These are phyloP conservation scores for Coemansia sp. DNA, from an alignment of 192 early-diverging fungal genomes.

Conservation along the genomic window DNA sequence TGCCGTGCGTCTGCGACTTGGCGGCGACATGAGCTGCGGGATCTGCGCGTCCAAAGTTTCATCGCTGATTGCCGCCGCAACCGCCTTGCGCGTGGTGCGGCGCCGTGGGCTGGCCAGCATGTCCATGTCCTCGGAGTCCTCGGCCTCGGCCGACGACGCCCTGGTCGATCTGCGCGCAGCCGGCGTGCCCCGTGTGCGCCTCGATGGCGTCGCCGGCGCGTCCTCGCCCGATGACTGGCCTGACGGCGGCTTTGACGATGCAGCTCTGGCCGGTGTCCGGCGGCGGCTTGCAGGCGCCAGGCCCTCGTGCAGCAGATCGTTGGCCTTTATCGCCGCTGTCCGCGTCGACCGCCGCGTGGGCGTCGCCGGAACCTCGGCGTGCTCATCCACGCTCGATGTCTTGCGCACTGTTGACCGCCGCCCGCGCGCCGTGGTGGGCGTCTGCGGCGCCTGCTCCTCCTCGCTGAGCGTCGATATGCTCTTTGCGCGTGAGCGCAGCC, in stretches of 20 bases:
- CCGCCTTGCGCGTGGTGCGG: not conserved
- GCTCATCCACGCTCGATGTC: not conserved
- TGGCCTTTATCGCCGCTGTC: constrained; percentile 26
- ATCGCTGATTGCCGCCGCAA: not conserved
- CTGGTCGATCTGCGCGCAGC: not conserved
- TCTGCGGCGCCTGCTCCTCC: constrained; percentile 9
- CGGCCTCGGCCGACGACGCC: not conserved
- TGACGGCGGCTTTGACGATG: not conserved
- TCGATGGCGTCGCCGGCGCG: constrained; percentile 5
- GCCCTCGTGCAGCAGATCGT: constrained; percentile 21
- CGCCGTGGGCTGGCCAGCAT: not conserved
- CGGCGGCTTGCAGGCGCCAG: constrained; percentile 11
- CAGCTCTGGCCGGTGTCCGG: constrained; percentile 4
- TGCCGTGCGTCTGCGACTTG: constrained; percentile 14
- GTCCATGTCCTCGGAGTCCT: not conserved
- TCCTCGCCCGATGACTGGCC: constrained; percentile 15
- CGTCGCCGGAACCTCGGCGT: constrained; percentile 14
- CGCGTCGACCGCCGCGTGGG: constrained; percentile 37
- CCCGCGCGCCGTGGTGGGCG: constrained; percentile 17
- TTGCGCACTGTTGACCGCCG: constrained; percentile 14
- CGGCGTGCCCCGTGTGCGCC: not conserved
- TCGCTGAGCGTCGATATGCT: constrained; percentile 3
- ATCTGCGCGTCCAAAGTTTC: not conserved
- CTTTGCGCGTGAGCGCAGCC: constrained; percentile 16
- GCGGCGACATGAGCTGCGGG: constrained; percentile 6